Conservation (phyloP, 2,329 filamentous ascomycete species). For the Colletotrichum magnum region DNA sequence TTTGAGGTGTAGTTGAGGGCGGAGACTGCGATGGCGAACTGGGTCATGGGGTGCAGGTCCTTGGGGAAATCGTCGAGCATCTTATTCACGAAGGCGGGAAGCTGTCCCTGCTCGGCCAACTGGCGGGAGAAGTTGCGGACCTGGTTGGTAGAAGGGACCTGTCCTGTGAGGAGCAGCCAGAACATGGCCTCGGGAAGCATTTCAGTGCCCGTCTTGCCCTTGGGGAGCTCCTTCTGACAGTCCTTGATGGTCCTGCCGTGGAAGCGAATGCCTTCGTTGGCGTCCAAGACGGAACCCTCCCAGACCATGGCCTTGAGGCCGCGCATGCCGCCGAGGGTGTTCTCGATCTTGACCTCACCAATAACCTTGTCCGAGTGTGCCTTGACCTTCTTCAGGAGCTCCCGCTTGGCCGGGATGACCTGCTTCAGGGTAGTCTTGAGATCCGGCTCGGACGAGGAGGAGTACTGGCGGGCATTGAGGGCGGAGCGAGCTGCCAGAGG, state of each 20-base stretch:
- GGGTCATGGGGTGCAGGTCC: conserved; percentile 97
- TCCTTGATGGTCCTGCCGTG: conserved; percentile 98
- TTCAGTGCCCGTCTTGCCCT: conserved; percentile 91
- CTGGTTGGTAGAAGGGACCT: conserved; percentile 87
- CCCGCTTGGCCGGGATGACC: conserved; percentile 91
- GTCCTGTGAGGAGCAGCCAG: conserved; percentile 95
- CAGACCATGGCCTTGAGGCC: conserved; percentile 98
- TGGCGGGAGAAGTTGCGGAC: conserved; percentile 87
- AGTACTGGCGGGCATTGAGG: conserved; percentile 63
- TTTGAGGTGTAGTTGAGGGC: conserved; percentile 95
- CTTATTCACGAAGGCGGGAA: conserved; percentile 87
- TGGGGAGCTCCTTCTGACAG: conserved; percentile 93
- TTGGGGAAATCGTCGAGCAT: conserved; percentile 92
- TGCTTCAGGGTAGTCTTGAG: conserved; percentile 89
- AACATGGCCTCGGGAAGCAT: conserved; percentile 99
- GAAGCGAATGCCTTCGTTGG: conserved; percentile 97
- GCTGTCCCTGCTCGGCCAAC: conserved; percentile 85
- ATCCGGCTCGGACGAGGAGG: conserved; percentile 83
- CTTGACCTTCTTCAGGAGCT: conserved; percentile 95
- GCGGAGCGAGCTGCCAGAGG: conserved; percentile 47
- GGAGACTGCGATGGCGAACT: conserved; percentile 94
- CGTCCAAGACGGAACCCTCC: conserved; percentile 97
- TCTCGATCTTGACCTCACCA: conserved; percentile 94
- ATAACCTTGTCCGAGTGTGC: conserved; percentile 84
- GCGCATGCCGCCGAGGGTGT: conserved; percentile 96